Conservation (phyloP, 805 yeast genomes). For the Spathaspora passalidarum region DNA sequence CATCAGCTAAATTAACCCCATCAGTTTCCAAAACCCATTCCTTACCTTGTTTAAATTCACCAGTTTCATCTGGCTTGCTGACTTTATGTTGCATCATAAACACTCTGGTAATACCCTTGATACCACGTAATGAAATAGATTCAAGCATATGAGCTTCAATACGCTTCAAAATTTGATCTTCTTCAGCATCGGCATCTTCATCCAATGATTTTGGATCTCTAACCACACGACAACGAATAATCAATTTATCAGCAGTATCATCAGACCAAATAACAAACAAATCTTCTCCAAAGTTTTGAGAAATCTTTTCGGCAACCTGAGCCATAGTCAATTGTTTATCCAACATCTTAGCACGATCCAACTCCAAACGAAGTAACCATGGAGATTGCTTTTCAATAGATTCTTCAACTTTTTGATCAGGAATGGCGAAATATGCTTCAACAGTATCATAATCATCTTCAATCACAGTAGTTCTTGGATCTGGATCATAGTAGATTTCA, state of each 20-base stretch:
- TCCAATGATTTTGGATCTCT: slow-evolving; percentile 93
- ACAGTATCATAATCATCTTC: slow-evolving; percentile 97
- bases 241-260: slow-evolving; percentile 95
- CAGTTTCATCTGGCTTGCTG: slow-evolving; percentile 69
- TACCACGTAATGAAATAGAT: slow-evolving; percentile 92
- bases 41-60: slow-evolving; percentile 84
- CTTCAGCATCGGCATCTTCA: slow-evolving; percentile 93
- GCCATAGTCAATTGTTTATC: slow-evolving; percentile 98
- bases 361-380: slow-evolving; percentile 93
- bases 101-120: slow-evolving; percentile 86
- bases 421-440: slow-evolving; percentile 94
- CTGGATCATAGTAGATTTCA: slow-evolving; percentile 96
- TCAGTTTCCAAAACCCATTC: slow-evolving; percentile 99
- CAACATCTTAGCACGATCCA: slow-evolving; percentile 98
- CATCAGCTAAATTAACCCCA: slow-evolving; percentile 94
- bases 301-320: slow-evolving; percentile 94
- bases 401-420: slow-evolving; percentile 96
- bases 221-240: slow-evolving; percentile 96
- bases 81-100: slow-evolving; percentile 85
- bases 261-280: slow-evolving; percentile 98
- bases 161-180: slow-evolving; percentile 92
- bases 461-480: slow-evolving; percentile 94
- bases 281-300: slow-evolving; percentile 90
- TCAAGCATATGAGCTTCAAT: slow-evolving; percentile 96
- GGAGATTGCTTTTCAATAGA: slow-evolving; percentile 94